phyloP scores from a whole-genome alignment of 176 grass and related monocot species.

The Poa annua region DNA sequence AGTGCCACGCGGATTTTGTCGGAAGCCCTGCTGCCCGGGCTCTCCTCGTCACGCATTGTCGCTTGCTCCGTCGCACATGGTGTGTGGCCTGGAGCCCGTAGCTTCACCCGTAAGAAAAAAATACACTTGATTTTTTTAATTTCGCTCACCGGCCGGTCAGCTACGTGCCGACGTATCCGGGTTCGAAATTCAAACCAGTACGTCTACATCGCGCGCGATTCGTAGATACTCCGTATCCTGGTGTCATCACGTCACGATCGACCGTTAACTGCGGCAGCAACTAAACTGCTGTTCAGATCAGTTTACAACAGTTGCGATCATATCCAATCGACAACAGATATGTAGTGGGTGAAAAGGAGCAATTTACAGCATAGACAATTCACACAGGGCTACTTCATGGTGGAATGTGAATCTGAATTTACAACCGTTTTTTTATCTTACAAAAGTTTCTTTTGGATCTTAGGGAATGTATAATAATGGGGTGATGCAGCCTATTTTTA shows the following conservation, averaged over 20 bases:
- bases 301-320: too few species aligned
- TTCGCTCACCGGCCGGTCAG: not conserved
- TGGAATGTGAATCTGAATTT: not conserved
- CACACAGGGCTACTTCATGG: not conserved
- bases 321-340: not conserved
- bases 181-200: not conserved
- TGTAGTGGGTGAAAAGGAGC: too few species aligned
- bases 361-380: not conserved
- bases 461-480: too few species aligned
- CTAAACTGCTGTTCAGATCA: not conserved
- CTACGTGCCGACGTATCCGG: not conserved
- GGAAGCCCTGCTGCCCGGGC: not conserved
- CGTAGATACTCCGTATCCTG: not conserved
- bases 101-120: constrained; percentile 32
- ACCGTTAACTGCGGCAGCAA: not conserved
- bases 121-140: not conserved
- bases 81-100: not conserved
- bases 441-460: too few species aligned
- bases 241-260: not conserved
- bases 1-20: constrained; percentile 25
- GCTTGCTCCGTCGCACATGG: constrained; percentile 33
- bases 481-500: too few species aligned
- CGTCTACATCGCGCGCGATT: not conserved
- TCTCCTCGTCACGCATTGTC: not conserved
- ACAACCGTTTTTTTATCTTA: too few species aligned